Conservation (phyloP, 768 basidiomycete species). For the Omphalotus guepiniiformis region DNA sequence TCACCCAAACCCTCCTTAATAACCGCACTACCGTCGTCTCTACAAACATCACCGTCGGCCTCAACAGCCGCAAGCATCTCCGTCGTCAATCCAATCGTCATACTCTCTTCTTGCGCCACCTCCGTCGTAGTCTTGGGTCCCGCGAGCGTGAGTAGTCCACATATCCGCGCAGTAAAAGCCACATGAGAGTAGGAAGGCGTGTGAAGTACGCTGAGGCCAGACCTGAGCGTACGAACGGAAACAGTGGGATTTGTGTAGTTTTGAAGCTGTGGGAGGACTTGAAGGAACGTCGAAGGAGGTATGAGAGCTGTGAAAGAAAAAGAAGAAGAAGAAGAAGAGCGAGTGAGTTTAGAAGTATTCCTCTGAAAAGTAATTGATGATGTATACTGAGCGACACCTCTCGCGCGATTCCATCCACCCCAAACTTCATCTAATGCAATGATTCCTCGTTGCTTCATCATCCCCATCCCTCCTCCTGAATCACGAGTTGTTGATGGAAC, state of each 20-base stretch:
- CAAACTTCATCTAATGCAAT: constrained; percentile 90
- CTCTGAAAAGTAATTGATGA: constrained; percentile 7
- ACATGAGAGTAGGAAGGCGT: constrained; percentile 69
- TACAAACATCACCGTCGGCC: constrained; percentile 60
- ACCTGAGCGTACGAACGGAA: constrained; percentile 54
- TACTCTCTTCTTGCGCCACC: constrained; percentile 63
- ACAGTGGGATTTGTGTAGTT: constrained; percentile 65
- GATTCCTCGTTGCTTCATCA: constrained; percentile 78
- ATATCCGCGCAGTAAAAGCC: constrained; percentile 67
- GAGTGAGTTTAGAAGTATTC: too few relatives aligned
- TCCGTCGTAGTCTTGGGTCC: constrained; percentile 61
- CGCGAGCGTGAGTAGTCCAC: constrained; percentile 43
- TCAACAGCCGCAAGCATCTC: constrained; percentile 82
- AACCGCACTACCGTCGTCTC: constrained; percentile 58
- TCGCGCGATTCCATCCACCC: constrained; percentile 92
- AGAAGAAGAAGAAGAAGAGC: not conserved
- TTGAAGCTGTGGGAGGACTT: constrained; percentile 65
- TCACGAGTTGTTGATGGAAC: constrained; percentile 26
- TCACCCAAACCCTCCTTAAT: constrained; percentile 23
- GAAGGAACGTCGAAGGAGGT: constrained; percentile 82
- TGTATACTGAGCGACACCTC: constrained; percentile 72
- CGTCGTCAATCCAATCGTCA: constrained; percentile 67
- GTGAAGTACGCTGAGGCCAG: constrained; percentile 76
- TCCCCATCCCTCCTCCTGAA: too few relatives aligned
- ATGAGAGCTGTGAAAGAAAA: constrained; percentile 60